Conservation (phyloP, 768 basidiomycete genomes). For the Leccinum subgranulosum region DNA sequence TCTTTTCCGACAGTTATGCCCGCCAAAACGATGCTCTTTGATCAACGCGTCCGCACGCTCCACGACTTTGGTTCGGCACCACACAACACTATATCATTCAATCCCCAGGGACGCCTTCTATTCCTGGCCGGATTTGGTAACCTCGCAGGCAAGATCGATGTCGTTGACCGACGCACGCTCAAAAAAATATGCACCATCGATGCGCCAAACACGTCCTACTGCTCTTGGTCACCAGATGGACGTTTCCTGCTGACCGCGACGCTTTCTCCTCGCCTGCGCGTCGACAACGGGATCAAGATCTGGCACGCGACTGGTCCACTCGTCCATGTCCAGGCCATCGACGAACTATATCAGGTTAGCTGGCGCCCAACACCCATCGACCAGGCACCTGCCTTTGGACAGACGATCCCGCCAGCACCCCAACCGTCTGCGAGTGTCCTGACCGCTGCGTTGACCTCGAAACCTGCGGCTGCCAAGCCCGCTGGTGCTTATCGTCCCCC, state of each 20-base stretch:
- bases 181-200: constrained; percentile 77
- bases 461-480: constrained; percentile 58
- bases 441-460: constrained; percentile 46
- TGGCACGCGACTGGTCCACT: constrained; percentile 91
- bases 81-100: constrained; percentile 91
- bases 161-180: constrained; percentile 86
- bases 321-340: constrained; percentile 75
- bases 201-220: constrained; percentile 90
- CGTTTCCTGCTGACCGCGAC: constrained; percentile 92
- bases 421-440: constrained; percentile 57
- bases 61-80: constrained; percentile 91
- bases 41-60: constrained; percentile 80
- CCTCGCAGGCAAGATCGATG: constrained; percentile 88
- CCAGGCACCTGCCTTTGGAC: constrained; percentile 63
- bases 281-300: constrained; percentile 96
- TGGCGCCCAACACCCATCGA: constrained; percentile 80
- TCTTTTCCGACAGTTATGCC: constrained; percentile 71
- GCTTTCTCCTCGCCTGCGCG: constrained; percentile 90
- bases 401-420: constrained; percentile 65
- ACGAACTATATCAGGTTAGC: constrained; percentile 86
- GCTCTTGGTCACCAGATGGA: constrained; percentile 95
- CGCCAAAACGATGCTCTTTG: constrained; percentile 88
- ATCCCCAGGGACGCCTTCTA: constrained; percentile 87
- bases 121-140: constrained; percentile 96
- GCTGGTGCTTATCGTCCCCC: constrained; percentile 93